Evolutionary conservation across 306 rosid genomes (phyloP), one percentile per base, ranked within the genome.

Genomic region (Dalbergia oliveri): DNA sequence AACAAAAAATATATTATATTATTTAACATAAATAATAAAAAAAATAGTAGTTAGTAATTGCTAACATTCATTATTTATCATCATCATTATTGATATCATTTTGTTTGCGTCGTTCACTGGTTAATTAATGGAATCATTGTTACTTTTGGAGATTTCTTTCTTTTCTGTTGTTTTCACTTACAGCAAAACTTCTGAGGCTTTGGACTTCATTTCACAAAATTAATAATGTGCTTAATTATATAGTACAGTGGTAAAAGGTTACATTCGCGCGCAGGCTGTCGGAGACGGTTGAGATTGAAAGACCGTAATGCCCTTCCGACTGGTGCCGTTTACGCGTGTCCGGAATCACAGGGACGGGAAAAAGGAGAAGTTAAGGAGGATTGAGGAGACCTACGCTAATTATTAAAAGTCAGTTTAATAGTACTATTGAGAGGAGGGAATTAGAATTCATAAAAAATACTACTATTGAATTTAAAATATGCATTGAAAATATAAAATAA

Each of bases 191-290:
- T 75, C 9, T 15, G 37, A 65, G 74, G 33, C 18, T 76, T 31
- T 13, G 53, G 11, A 11, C 41, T 78, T 73, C 51, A 9, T 10
- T 67, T 78, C 39, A 45, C 47, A 44, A 53, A 77, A 56, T 56
- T 45, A 51, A 56, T 66, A 26, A 6, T 61, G 23, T 7, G 4
- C 8, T 18, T 19, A 60, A 26, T 26, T 26, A 26, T 26, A 26
- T 26, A 2, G 31, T 60, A 23, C 61, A 33, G 35, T 8, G 41
- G 21, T 12, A 69, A 70, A 69, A 23, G 83, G 79, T 73, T 44
- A 75, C 88, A 80, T 89, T 92, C 88, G 97, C 93, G 97, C 97
- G 92, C 84, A 84, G 88, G 88, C 49, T 87, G 93, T 88, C 85
- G 83, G 88, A 63, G 85, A 53, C 86, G 6, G 88, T 84, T 85